phyloP scores from a whole-genome alignment of 805 yeast genomes.

The Sugiyamaella boreocaroliniensis region DNA sequence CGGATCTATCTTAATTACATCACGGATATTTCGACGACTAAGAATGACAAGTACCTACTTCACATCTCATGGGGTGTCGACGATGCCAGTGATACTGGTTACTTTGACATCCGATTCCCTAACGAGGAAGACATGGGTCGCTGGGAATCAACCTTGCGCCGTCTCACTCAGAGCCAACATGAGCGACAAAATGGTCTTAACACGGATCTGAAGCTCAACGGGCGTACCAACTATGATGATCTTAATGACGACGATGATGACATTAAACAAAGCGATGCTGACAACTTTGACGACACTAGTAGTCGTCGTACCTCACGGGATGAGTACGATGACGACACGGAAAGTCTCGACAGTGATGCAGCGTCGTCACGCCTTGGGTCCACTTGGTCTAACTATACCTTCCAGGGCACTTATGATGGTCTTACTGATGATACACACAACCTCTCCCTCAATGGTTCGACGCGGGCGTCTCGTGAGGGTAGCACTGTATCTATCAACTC shows the following conservation, averaged over 20 bases:
- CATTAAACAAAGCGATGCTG: background rate
- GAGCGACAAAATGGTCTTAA: slow-evolving; percentile 5
- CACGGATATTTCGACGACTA: slow-evolving; percentile 35
- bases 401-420: background rate
- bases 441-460: background rate
- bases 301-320: background rate
- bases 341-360: background rate
- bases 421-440: background rate
- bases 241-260: slow-evolving; percentile 12
- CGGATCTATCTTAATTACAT: slow-evolving; percentile 72
- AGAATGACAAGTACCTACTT: slow-evolving; percentile 28
- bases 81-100: slow-evolving; percentile 77
- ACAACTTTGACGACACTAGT: background rate
- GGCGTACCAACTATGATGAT: slow-evolving; percentile 8
- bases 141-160: slow-evolving; percentile 51
- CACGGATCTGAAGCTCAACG: background rate
- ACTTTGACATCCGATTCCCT: slow-evolving; percentile 68
- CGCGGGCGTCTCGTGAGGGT: slow-evolving; percentile 5
- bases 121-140: slow-evolving; percentile 77
- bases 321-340: background rate
- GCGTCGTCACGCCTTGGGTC: background rate
- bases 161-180: slow-evolving; percentile 22
- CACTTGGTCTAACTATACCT: background rate
- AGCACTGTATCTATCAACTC: slow-evolving; percentile 4
- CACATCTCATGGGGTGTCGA: slow-evolving; percentile 33